phyloP scores from a whole-genome alignment of 2,329 filamentous ascomycete genomes.

The Ophiostoma himal-ulmi region DNA sequence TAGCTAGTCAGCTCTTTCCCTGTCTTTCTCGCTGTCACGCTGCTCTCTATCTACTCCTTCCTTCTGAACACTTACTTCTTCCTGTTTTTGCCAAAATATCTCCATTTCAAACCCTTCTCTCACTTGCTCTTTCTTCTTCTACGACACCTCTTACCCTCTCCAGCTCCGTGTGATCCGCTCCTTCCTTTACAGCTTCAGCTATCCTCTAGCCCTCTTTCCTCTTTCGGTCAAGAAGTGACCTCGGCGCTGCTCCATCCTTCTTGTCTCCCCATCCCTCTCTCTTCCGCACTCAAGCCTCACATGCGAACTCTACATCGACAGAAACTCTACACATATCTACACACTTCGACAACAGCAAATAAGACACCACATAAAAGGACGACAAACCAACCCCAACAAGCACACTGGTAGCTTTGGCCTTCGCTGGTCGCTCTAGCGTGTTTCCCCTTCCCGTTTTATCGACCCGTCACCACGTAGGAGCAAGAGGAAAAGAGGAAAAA shows the following conservation, averaged over 20 bases:
- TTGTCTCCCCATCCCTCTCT: neutral
- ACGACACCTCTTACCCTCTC: neutral
- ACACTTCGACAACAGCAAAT: neutral
- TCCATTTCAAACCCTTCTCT: neutral
- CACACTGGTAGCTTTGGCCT: constrained; percentile 22
- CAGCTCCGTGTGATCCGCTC: constrained; percentile 2
- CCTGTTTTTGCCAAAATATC: neutral
- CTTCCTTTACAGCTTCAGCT: neutral
- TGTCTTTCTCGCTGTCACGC: neutral
- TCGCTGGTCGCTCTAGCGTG: constrained; percentile 22
- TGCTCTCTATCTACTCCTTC: neutral
- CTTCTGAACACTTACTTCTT: neutral
- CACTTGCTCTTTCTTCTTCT: neutral
- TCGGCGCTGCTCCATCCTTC: neutral
- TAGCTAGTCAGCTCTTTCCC: neutral
- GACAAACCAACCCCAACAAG: neutral
- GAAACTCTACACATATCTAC: neutral
- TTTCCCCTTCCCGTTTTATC: constrained; percentile 24
- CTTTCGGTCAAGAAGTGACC: neutral
- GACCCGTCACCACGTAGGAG: constrained; percentile 14
- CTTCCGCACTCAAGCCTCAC: neutral
- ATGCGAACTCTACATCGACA: neutral
- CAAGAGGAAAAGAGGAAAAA: constrained; percentile 6
- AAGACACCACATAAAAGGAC: neutral
- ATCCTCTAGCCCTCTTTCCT: neutral